Evolutionary conservation across 352 stramenopile species (phyloP).

Genomic region (Thalassiosira hispida): DNA sequence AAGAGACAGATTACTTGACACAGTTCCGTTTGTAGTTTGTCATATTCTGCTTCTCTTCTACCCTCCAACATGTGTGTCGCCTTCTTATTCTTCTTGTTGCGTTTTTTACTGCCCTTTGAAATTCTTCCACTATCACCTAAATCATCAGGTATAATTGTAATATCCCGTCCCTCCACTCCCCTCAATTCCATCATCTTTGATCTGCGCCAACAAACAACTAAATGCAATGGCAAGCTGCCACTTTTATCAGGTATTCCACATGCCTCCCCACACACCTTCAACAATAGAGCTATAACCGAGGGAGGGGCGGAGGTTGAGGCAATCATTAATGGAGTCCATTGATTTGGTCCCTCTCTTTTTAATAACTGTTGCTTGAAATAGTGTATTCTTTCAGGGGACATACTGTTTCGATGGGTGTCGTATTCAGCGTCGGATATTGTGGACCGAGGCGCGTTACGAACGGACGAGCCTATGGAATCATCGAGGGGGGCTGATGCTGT

Average conservation of each 20-base stretch:
- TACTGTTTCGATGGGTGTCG: neutral
- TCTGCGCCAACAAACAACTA: slow-evolving; percentile 20
- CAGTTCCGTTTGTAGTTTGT: slow-evolving; percentile 20
- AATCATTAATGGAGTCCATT: slow-evolving; percentile 58
- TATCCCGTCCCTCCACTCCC: neutral
- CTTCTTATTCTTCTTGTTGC: slow-evolving; percentile 1
- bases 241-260: slow-evolving; percentile 41
- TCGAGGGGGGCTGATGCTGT: neutral
- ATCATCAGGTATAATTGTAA: neutral
- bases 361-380: slow-evolving; percentile 22
- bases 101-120: neutral
- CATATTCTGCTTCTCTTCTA: neutral
- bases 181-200: neutral
- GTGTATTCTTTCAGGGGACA: slow-evolving; percentile 10
- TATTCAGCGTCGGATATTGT: neutral
- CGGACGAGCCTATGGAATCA: neutral
- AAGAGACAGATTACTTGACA: slow-evolving; percentile 30
- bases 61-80: neutral
- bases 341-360: slow-evolving; percentile 27
- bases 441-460: neutral
- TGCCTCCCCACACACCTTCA: slow-evolving; percentile 26
- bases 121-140: neutral
- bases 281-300: slow-evolving; percentile 31
- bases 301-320: slow-evolving; percentile 32
- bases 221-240: slow-evolving; percentile 48